Percentiles rank a stretch among this genome's conserved stretches.
phyloP scores from a whole-genome alignment of 148 eudicot genomes.

The Spergularia bocconei region DNA sequence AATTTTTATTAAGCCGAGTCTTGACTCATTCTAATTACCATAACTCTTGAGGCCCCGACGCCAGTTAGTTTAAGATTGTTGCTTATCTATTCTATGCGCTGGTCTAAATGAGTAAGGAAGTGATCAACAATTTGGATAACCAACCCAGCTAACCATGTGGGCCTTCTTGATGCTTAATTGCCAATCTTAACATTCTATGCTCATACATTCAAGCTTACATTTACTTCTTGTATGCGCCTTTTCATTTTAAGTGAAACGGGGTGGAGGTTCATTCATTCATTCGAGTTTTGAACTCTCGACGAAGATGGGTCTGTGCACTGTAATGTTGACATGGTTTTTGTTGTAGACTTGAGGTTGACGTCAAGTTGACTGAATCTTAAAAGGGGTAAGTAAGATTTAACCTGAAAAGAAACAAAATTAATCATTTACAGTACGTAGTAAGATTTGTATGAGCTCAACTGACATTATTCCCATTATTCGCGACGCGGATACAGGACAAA shows the following conservation, averaged over 20 bases:
- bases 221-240: no score
- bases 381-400: neutral
- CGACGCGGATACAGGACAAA: slow-evolving; percentile 10
- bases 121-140: neutral
- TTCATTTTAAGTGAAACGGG: no score
- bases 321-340: no score
- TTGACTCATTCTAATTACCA: neutral
- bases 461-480: slow-evolving; percentile 4
- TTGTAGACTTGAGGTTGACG: neutral
- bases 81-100: no score
- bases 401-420: neutral
- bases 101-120: no score
- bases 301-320: no score
- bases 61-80: no score
- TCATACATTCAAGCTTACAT: no score
- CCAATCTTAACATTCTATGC: no score
- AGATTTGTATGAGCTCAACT: neutral
- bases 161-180: neutral
- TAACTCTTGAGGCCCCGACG: neutral
- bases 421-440: neutral
- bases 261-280: no score
- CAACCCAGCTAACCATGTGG: neutral
- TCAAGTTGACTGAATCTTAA: neutral
- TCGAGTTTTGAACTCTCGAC: no score
- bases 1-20: neutral